A percentile compares a stretch with the other conserved stretches of the same genome.
These are phyloP conservation scores for Cercospora zeina DNA, from an alignment of 2,329 filamentous ascomycete genomes.

Conservation along the genomic window DNA sequence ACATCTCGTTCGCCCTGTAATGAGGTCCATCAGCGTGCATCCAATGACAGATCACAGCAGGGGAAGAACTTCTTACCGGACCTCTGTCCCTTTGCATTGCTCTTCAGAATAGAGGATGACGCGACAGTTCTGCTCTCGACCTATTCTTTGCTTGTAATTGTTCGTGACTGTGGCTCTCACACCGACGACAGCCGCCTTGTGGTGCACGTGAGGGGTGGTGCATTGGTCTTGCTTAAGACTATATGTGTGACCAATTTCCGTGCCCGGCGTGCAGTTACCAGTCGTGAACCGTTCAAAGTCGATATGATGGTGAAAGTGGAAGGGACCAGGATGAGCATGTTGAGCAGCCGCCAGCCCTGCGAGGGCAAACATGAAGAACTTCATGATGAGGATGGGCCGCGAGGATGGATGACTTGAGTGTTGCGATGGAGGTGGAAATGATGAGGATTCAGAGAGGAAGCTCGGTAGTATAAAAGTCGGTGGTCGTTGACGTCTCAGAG, in stretches of 20 bases:
- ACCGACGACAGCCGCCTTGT: background rate
- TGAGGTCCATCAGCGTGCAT: background rate
- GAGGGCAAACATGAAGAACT: constrained; percentile 5
- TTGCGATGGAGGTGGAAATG: background rate
- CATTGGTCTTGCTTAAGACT: constrained; percentile 1
- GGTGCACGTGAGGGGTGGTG: background rate
- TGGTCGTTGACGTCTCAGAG: background rate
- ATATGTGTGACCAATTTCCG: background rate
- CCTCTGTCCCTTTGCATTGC: background rate
- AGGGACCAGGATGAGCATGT: background rate
- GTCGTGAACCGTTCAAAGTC: constrained; percentile 1
- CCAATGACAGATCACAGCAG: background rate
- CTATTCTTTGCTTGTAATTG: background rate
- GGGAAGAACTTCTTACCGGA: background rate
- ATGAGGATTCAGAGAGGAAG: background rate
- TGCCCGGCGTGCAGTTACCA: background rate
- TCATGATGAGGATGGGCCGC: constrained; percentile 5
- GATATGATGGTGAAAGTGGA: constrained; percentile 15
- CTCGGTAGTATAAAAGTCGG: background rate
- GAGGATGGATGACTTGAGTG: background rate
- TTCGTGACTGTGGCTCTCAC: background rate
- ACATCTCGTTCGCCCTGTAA: constrained; percentile 10
- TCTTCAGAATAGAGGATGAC: constrained; percentile 3
- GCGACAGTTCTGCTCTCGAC: background rate
- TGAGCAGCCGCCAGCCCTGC: constrained; percentile 3